Conservation (phyloP, 1,284 basidiomycete genomes). For the Puccinia coronata region DNA sequence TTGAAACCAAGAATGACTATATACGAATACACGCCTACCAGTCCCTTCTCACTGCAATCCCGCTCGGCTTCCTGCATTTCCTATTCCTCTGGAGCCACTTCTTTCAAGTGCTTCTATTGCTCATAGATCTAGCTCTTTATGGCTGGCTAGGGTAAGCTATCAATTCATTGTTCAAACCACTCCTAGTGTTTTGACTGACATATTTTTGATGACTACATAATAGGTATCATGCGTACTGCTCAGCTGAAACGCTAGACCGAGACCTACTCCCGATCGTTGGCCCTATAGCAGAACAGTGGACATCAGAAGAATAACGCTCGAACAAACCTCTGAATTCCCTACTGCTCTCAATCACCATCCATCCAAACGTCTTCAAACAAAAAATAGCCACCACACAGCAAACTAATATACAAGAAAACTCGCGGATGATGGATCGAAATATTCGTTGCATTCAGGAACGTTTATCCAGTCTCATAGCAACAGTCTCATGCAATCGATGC, state of each 20-base stretch:
- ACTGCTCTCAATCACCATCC: background rate
- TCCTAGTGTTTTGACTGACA: background rate
- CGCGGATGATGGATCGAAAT: too few relatives aligned
- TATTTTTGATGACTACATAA: background rate
- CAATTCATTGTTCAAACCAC: background rate
- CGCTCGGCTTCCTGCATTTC: slow-evolving; percentile 34
- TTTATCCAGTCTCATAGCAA: too few relatives aligned
- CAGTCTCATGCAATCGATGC: too few relatives aligned
- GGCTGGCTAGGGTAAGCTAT: slow-evolving; percentile 44
- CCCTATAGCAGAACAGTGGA: slow-evolving; percentile 47
- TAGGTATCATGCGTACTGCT: slow-evolving; percentile 47
- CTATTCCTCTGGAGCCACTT: slow-evolving; percentile 48
- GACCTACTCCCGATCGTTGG: slow-evolving; percentile 38
- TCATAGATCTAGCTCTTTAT: slow-evolving; percentile 36
- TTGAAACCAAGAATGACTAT: slow-evolving; percentile 47
- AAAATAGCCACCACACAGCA: background rate
- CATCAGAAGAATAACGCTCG: slow-evolving; percentile 32
- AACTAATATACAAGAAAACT: background rate
- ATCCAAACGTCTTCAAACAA: background rate
- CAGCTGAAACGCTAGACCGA: slow-evolving; percentile 38
- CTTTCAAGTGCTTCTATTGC: slow-evolving; percentile 32
- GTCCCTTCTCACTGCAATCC: slow-evolving; percentile 43
- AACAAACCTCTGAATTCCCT: background rate
- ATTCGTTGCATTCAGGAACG: too few relatives aligned
- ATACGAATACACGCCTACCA: slow-evolving; percentile 48